A percentile compares a stretch with the other conserved stretches of the same genome.
These are phyloP conservation scores for Candolleomyces aberdarensis DNA, from an alignment of 768 basidiomycete genomes.

Conservation along the genomic window DNA sequence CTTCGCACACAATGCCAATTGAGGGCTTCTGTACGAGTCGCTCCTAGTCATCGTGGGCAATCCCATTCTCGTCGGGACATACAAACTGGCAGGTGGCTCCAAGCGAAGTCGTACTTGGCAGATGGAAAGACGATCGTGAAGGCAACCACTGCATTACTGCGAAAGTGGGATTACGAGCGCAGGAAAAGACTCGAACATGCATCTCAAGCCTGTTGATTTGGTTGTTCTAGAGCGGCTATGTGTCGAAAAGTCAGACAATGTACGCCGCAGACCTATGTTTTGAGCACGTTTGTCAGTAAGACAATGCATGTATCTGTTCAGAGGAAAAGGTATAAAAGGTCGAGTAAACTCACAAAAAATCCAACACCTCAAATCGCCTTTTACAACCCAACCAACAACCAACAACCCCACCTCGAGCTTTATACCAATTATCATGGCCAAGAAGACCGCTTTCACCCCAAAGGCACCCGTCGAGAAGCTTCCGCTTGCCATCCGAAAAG, in stretches of 20 bases:
- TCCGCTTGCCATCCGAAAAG: slow-evolving; percentile 34
- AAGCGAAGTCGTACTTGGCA: background rate
- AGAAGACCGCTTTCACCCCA: slow-evolving; percentile 23
- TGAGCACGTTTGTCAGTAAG: no score
- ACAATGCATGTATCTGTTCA: no score
- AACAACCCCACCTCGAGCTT: background rate
- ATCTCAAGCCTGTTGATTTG: no score
- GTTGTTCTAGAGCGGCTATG: no score
- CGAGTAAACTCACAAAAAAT: background rate
- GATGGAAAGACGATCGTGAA: background rate
- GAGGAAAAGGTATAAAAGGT: no score
- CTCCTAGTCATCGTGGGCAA: background rate
- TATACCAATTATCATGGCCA: slow-evolving; percentile 3
- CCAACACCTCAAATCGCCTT: background rate
- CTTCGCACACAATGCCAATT: background rate
- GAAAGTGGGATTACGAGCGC: no score
- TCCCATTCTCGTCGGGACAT: background rate
- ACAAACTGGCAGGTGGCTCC: background rate
- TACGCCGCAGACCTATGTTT: no score
- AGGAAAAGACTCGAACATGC: background rate
- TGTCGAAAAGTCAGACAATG: no score
- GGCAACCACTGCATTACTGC: background rate
- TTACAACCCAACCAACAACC: background rate
- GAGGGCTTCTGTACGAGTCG: background rate
- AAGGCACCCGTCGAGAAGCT: slow-evolving; percentile 34